Percentiles rank a stretch among this genome's conserved stretches.
Evolutionary conservation across 441 rosid species (phyloP).

Genomic region (Theobroma grandiflorum): DNA sequence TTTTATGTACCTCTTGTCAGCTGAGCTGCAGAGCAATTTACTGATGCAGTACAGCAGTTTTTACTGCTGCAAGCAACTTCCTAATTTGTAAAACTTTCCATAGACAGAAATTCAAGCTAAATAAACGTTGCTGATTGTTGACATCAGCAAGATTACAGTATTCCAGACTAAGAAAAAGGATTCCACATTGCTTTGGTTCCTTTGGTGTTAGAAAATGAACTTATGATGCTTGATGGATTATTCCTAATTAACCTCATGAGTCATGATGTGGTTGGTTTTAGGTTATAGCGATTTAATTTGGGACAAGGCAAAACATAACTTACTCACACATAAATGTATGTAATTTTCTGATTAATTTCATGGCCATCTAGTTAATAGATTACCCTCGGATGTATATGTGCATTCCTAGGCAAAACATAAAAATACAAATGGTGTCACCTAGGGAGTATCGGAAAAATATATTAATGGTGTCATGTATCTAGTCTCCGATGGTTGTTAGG

Average conservation of each 20-base stretch:
- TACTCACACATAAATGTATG: background rate
- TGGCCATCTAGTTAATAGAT: background rate
- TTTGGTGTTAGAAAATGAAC: too few relatives aligned
- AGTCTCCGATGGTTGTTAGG: background rate
- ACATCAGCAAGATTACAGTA: too few relatives aligned
- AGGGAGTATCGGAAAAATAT: background rate
- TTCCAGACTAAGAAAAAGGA: too few relatives aligned
- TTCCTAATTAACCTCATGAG: too few relatives aligned
- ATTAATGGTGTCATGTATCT: background rate
- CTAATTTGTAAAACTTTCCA: background rate
- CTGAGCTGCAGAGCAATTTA: background rate
- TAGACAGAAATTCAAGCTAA: background rate
- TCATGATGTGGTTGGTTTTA: too few relatives aligned
- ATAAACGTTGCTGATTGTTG: background rate
- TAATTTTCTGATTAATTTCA: background rate
- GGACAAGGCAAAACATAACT: background rate
- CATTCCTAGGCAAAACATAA: background rate
- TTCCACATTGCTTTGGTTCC: too few relatives aligned
- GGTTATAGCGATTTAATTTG: too few relatives aligned
- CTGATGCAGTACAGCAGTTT: background rate
- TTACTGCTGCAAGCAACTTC: too few relatives aligned
- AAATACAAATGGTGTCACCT: background rate
- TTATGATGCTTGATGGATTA: too few relatives aligned
- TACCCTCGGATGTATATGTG: too few relatives aligned
- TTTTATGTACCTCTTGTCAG: background rate